Evolutionary conservation across 2,329 filamentous ascomycete genomes (phyloP).

Genomic region (Stachybotrys elegans): DNA sequence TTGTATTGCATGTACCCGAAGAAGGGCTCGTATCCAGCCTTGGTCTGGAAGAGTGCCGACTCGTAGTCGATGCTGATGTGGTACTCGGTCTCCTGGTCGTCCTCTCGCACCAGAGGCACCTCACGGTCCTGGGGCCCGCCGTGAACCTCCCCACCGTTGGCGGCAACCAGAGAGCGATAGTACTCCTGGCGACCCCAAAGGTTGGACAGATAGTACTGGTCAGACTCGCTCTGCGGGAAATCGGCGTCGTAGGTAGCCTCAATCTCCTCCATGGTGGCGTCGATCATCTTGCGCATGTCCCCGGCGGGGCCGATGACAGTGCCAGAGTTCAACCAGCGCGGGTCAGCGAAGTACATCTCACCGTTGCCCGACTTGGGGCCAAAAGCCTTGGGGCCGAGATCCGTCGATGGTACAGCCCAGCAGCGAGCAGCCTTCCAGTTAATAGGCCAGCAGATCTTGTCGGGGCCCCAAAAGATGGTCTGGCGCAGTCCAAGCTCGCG

Average conservation of each 20-base stretch:
- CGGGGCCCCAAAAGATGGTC: slow-evolving; percentile 38
- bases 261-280: slow-evolving; percentile 22
- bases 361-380: slow-evolving; percentile 29
- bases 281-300: slow-evolving; percentile 20
- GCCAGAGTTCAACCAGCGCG: slow-evolving; percentile 41
- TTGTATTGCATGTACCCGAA: slow-evolving; percentile 28
- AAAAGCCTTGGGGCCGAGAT: slow-evolving; percentile 25
- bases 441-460: slow-evolving; percentile 39
- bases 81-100: slow-evolving; percentile 18
- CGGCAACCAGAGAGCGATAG: slow-evolving; percentile 24
- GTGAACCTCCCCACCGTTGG: slow-evolving; percentile 12
- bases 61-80: slow-evolving; percentile 36
- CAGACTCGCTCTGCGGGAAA: slow-evolving; percentile 29
- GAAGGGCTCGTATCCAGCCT: slow-evolving; percentile 28
- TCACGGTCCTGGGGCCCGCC: slow-evolving; percentile 9
- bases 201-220: slow-evolving; percentile 38
- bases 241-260: slow-evolving; percentile 25
- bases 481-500: slow-evolving; percentile 25
- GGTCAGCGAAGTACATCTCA: slow-evolving; percentile 23
- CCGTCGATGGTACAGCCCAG: slow-evolving; percentile 32
- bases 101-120: slow-evolving; percentile 4
- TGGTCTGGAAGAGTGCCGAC: slow-evolving; percentile 33
- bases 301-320: slow-evolving; percentile 36
- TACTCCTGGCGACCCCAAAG: slow-evolving; percentile 38
- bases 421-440: slow-evolving; percentile 31